Conservation (phyloP, 2,329 filamentous ascomycete genomes). For the Diaporthe longicolla region DNA sequence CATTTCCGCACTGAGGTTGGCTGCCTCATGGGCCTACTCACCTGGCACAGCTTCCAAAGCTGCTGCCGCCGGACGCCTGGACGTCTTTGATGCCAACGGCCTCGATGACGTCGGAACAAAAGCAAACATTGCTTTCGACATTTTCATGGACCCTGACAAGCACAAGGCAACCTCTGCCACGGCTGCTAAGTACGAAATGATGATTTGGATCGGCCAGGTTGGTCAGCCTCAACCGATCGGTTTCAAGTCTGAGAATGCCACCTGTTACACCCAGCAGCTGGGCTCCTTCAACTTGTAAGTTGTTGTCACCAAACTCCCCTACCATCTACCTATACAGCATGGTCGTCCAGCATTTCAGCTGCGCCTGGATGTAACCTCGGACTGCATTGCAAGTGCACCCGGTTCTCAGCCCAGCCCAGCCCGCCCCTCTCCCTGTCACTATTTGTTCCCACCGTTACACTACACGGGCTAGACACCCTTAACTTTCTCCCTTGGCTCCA, state of each 20-base stretch:
- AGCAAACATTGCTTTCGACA: conserved; percentile 52
- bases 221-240: conserved; percentile 50
- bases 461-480: neutral
- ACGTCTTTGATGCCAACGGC: conserved; percentile 46
- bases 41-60: conserved; percentile 44
- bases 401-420: conserved; percentile 26
- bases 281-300: conserved; percentile 50
- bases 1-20: conserved; percentile 49
- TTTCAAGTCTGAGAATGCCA: conserved; percentile 44
- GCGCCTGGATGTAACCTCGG: neutral
- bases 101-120: conserved; percentile 45
- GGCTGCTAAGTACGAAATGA: conserved; percentile 51
- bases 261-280: conserved; percentile 47
- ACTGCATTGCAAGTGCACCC: neutral
- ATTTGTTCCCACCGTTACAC: neutral
- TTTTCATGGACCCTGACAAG: conserved; percentile 51
- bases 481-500: neutral
- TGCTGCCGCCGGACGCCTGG: conserved; percentile 40
- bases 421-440: neutral
- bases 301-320: neutral
- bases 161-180: conserved; percentile 47
- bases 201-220: conserved; percentile 52
- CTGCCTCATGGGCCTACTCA: conserved; percentile 50
- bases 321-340: neutral
- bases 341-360: conserved; percentile 24